Percentiles rank a stretch among this genome's conserved stretches.
Evolutionary conservation across 495 filamentous ascomycete genomes (phyloP).

Genomic region (Friedmanniomyces simplex): DNA sequence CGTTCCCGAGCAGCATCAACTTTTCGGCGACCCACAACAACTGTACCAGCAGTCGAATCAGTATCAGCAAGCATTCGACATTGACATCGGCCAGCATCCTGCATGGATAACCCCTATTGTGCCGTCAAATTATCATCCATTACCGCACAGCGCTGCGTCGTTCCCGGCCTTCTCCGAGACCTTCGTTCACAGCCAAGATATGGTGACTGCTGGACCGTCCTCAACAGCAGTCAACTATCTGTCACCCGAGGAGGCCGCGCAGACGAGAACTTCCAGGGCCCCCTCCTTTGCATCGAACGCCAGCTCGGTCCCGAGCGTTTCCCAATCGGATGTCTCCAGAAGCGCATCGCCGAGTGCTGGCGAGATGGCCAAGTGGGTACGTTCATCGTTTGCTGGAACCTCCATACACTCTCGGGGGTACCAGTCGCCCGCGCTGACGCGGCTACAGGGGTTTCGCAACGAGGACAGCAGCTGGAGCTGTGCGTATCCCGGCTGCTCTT

Average conservation of each 20-base stretch:
- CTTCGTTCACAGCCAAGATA: not conserved
- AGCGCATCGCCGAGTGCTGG: conserved; percentile 12
- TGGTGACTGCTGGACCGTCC: conserved; percentile 3
- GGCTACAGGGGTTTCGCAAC: conserved; percentile 13
- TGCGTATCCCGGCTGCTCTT: conserved; percentile 47
- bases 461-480: conserved; percentile 45
- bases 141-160: not conserved
- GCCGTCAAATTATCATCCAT: conserved; percentile 8
- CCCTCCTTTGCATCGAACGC: conserved; percentile 8
- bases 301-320: conserved; percentile 7
- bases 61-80: not conserved
- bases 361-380: conserved; percentile 14
- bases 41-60: conserved; percentile 1
- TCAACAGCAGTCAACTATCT: conserved; percentile 1
- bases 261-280: conserved; percentile 1
- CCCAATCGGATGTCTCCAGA: conserved; percentile 8
- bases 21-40: not conserved
- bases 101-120: conserved; percentile 7
- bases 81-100: not conserved
- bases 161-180: conserved; percentile 4
- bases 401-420: not conserved
- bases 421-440: not conserved
- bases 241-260: conserved; percentile 7
- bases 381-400: not conserved
- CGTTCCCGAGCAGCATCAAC: not conserved